These are phyloP conservation scores for Apiospora rasikravindrae DNA, from an alignment of 2,329 filamentous ascomycete genomes.

Conservation along the genomic window DNA sequence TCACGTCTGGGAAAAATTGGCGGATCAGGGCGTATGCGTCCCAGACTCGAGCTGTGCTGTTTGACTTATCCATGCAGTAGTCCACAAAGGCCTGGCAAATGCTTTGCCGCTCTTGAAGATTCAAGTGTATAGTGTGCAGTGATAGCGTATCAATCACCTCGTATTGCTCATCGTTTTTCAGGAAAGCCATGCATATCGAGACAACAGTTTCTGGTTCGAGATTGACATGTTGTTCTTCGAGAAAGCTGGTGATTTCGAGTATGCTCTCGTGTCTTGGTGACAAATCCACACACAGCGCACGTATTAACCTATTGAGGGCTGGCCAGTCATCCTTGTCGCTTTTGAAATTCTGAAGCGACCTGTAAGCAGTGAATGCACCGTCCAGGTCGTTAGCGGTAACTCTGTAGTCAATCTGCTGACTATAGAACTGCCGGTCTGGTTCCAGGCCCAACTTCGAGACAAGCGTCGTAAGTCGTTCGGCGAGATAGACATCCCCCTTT, in stretches of 20 bases:
- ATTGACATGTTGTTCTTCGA: slow-evolving; percentile 71
- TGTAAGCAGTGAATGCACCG: slow-evolving; percentile 70
- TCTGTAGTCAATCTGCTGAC: slow-evolving; percentile 77
- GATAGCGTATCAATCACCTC: slow-evolving; percentile 85
- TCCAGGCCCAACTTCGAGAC: slow-evolving; percentile 68
- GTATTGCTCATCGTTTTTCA: slow-evolving; percentile 76
- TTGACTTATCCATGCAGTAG: slow-evolving; percentile 69
- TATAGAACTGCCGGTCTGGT: slow-evolving; percentile 72
- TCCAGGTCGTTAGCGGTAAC: slow-evolving; percentile 75
- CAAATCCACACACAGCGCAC: slow-evolving; percentile 65
- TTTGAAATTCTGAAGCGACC: slow-evolving; percentile 62
- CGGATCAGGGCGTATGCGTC: slow-evolving; percentile 69
- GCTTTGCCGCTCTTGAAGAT: slow-evolving; percentile 68
- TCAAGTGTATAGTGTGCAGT: slow-evolving; percentile 72
- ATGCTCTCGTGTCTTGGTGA: slow-evolving; percentile 73
- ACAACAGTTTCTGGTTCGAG: slow-evolving; percentile 78
- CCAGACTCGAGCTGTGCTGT: slow-evolving; percentile 69
- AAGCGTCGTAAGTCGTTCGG: slow-evolving; percentile 74
- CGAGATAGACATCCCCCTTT: slow-evolving; percentile 72
- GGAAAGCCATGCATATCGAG: slow-evolving; percentile 73
- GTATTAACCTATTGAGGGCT: slow-evolving; percentile 74
- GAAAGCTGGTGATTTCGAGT: slow-evolving; percentile 72
- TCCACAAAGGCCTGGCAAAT: slow-evolving; percentile 70
- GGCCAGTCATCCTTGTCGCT: slow-evolving; percentile 63
- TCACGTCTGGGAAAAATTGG: slow-evolving; percentile 69